Evolutionary conservation across 192 early-diverging fungal genomes (phyloP).

Genomic region (Coemansia sp.): DNA sequence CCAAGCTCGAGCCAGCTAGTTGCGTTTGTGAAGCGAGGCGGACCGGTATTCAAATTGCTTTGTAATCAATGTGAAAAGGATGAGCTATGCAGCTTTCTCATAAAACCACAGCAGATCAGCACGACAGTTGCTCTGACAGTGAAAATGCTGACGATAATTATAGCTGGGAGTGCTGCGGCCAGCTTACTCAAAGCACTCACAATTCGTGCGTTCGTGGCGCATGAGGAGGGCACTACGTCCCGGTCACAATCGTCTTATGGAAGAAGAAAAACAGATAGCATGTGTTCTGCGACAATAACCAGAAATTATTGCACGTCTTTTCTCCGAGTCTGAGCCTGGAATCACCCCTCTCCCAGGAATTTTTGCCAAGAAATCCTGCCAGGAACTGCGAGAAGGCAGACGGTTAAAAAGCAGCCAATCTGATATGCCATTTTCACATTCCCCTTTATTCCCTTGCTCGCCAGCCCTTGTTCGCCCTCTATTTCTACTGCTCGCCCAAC

Average conservation of each 20-base stretch:
- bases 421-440: slow-evolving; percentile 6
- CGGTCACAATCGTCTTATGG: background rate
- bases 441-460: background rate
- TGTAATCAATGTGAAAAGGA: background rate
- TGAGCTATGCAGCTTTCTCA: background rate
- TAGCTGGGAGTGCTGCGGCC: background rate
- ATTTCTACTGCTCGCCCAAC: background rate
- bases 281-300: background rate
- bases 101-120: background rate
- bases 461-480: background rate
- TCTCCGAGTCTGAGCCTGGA: background rate
- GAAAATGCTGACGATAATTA: background rate
- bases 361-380: slow-evolving; percentile 18
- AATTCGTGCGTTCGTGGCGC: background rate
- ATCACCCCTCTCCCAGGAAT: background rate
- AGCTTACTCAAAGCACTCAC: slow-evolving; percentile 19
- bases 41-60: background rate
- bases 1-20: background rate
- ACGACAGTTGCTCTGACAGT: background rate
- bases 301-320: slow-evolving; percentile 6
- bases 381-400: background rate
- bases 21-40: background rate
- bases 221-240: background rate
- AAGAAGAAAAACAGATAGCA: background rate
- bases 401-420: slow-evolving; percentile 14